These are phyloP conservation scores for Daldinia sp. DNA, from an alignment of 2,329 filamentous ascomycete species.

Conservation along the genomic window DNA sequence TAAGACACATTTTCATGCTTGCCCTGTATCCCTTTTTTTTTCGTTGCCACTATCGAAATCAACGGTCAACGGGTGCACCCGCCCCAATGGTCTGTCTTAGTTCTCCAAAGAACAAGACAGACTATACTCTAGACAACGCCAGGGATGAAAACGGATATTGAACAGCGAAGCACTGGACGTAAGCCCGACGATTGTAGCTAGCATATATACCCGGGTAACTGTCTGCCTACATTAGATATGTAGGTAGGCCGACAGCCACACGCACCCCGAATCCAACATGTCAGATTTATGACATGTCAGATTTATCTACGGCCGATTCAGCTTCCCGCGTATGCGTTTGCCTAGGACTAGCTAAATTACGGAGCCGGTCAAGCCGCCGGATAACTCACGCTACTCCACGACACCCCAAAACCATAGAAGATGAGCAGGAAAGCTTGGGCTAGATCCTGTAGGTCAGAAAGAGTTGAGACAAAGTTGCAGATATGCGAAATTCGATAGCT, in stretches of 20 bases:
- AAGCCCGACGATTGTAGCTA: background rate
- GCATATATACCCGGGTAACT: too few species aligned
- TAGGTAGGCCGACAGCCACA: background rate
- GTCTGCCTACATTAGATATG: background rate
- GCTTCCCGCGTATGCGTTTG: background rate
- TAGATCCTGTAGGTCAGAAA: background rate
- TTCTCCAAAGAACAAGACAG: background rate
- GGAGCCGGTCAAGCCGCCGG: background rate
- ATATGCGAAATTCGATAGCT: background rate
- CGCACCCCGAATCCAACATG: background rate
- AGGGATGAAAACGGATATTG: background rate
- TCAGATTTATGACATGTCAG: too few species aligned
- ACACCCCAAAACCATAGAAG: background rate
- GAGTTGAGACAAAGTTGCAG: background rate
- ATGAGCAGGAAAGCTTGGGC: background rate
- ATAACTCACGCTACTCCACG: background rate
- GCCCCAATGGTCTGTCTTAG: background rate
- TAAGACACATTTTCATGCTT: background rate
- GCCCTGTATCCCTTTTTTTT: background rate
- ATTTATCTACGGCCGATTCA: background rate
- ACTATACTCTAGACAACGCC: background rate
- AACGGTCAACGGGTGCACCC: slow-evolving; percentile 24
- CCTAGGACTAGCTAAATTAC: background rate
- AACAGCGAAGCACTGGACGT: background rate
- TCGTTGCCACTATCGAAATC: background rate